Evolutionary conservation across 2,329 filamentous ascomycete genomes (phyloP).

Genomic region (Pseudohalonectria lignicola): DNA sequence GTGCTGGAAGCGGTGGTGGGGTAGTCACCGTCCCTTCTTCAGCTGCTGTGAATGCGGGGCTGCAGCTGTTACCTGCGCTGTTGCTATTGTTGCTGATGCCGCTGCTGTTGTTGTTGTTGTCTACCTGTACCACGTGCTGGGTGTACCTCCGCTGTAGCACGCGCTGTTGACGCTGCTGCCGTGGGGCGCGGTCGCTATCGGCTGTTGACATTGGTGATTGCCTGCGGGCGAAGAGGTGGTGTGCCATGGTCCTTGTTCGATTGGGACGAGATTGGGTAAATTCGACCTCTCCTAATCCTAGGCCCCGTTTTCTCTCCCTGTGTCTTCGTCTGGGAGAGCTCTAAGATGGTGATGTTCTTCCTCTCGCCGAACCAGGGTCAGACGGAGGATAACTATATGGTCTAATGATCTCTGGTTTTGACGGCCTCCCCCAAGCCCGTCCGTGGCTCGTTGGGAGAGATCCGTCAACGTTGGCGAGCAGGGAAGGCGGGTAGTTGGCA

Average conservation of each 20-base stretch:
- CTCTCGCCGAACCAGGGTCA: too few species aligned
- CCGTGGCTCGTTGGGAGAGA: too few species aligned
- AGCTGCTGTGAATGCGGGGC: background rate
- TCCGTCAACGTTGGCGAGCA: too few species aligned
- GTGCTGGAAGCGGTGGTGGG: too few species aligned
- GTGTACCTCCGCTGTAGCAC: conserved; percentile 1
- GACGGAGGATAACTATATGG: too few species aligned
- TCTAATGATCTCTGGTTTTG: too few species aligned
- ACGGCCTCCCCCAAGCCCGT: background rate
- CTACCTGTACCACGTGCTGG: too few species aligned
- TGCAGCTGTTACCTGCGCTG: background rate
- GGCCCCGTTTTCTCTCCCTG: background rate
- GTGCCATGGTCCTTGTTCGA: background rate
- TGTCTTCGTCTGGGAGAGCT: background rate
- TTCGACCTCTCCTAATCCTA: too few species aligned
- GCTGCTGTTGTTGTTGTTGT: background rate
- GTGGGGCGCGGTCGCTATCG: background rate
- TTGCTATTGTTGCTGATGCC: background rate
- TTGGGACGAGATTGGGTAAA: too few species aligned
- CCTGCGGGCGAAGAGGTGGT: conserved; percentile 1
- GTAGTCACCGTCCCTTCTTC: too few species aligned
- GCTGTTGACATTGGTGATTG: background rate
- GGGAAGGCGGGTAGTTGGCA: too few species aligned
- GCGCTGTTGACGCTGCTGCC: background rate
- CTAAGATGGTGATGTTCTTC: background rate